These are phyloP conservation scores for Friedmanniomyces simplex DNA, from an alignment of 495 filamentous ascomycete genomes.

Conservation along the genomic window DNA sequence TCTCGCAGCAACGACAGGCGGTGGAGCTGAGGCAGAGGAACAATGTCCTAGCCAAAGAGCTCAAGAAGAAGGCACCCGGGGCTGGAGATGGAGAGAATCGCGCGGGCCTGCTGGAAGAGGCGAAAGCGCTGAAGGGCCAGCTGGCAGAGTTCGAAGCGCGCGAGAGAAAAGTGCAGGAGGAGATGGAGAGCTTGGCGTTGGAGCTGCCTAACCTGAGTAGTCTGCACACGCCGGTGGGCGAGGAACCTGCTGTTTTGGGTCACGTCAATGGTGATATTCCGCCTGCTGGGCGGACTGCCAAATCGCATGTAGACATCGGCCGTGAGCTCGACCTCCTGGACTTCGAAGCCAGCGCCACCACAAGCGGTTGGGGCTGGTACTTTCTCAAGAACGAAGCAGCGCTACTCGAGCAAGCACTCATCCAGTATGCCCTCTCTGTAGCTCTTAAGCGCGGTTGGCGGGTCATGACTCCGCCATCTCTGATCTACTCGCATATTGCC, in stretches of 20 bases:
- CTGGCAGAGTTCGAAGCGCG: slow-evolving; percentile 49
- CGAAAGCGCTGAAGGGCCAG: slow-evolving; percentile 55
- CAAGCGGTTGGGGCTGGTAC: slow-evolving; percentile 95
- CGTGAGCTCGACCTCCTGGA: slow-evolving; percentile 70
- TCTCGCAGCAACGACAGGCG: slow-evolving; percentile 42
- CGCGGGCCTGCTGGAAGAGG: slow-evolving; percentile 51
- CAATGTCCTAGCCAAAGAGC: slow-evolving; percentile 36
- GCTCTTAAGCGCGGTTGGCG: slow-evolving; percentile 62
- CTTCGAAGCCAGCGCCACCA: slow-evolving; percentile 64
- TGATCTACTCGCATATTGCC: slow-evolving; percentile 87
- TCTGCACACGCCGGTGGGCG: slow-evolving; percentile 60
- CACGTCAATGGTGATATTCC: slow-evolving; percentile 71
- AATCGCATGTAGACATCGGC: slow-evolving; percentile 69
- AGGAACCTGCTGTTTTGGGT: slow-evolving; percentile 45
- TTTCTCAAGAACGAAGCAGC: slow-evolving; percentile 82
- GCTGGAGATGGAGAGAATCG: slow-evolving; percentile 14
- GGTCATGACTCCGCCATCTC: slow-evolving; percentile 69
- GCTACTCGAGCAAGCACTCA: slow-evolving; percentile 79
- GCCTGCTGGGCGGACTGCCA: slow-evolving; percentile 26
- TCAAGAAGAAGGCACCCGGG: slow-evolving; percentile 18
- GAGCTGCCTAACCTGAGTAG: slow-evolving; percentile 82
- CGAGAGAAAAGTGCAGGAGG: slow-evolving; percentile 47
- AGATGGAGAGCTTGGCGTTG: slow-evolving; percentile 65
- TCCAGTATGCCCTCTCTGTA: slow-evolving; percentile 70
- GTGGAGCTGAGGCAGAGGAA: slow-evolving; percentile 46